These are phyloP conservation scores for Auricularia cornea DNA, from an alignment of 768 basidiomycete species.

Conservation along the genomic window DNA sequence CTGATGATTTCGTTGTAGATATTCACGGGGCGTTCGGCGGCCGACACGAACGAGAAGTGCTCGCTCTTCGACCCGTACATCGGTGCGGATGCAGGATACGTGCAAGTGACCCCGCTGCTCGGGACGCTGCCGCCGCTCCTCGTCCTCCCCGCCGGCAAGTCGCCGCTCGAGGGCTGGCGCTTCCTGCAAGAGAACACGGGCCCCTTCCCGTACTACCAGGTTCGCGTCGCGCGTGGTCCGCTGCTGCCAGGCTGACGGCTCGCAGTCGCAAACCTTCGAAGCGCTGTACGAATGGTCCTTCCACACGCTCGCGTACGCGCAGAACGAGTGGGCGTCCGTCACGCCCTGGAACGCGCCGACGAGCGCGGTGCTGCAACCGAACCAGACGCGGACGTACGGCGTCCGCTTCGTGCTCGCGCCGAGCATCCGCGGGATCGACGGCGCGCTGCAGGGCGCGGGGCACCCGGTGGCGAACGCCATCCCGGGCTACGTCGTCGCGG, in stretches of 20 bases:
- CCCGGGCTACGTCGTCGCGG: conserved; percentile 45
- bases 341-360: conserved; percentile 50
- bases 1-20: conserved; percentile 32
- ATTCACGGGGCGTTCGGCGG: conserved; percentile 44
- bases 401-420: conserved; percentile 42
- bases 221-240: neutral
- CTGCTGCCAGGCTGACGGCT: neutral
- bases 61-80: conserved; percentile 52
- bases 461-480: conserved; percentile 45
- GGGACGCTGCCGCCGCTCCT: conserved; percentile 41
- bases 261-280: conserved; percentile 51
- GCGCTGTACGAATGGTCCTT: conserved; percentile 54
- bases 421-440: conserved; percentile 43
- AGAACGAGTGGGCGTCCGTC: conserved; percentile 44
- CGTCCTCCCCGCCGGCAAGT: conserved; percentile 34
- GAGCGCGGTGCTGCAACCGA: conserved; percentile 37
- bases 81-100: conserved; percentile 48
- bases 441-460: conserved; percentile 30
- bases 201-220: conserved; percentile 33
- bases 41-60: conserved; percentile 43
- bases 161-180: conserved; percentile 51
- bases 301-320: conserved; percentile 47
- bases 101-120: conserved; percentile 44
- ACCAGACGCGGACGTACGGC: conserved; percentile 44
- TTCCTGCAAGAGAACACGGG: conserved; percentile 45